Evolutionary conservation across 2,329 filamentous ascomycete genomes (phyloP).

Genomic region (Beauveria medogensis): DNA sequence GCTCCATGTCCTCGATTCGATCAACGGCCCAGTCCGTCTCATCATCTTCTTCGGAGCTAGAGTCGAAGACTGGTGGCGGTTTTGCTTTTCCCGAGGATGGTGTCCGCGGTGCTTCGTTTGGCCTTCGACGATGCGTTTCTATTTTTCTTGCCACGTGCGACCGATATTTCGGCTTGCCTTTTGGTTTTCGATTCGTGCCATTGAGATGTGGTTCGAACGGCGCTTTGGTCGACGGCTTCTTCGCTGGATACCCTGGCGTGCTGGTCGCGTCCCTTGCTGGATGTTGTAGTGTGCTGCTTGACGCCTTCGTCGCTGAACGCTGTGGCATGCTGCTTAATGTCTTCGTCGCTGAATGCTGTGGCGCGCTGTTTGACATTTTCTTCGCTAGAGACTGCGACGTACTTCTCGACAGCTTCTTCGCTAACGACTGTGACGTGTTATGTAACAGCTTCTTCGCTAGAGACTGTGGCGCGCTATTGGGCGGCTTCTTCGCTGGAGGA

Average conservation of each 20-base stretch:
- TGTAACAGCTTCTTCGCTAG: background rate
- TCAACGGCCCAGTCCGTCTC: conserved; percentile 35
- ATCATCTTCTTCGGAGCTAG: conserved; percentile 11
- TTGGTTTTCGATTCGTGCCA: background rate
- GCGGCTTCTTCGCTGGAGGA: background rate
- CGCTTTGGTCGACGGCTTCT: background rate
- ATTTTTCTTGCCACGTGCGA: background rate
- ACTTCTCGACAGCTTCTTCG: background rate
- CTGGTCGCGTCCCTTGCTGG: background rate
- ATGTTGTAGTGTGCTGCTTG: background rate
- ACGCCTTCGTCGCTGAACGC: too few species aligned
- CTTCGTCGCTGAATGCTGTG: too few species aligned
- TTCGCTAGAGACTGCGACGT: too few species aligned
- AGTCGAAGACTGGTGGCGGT: background rate
- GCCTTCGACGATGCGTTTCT: background rate
- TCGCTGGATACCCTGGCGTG: background rate
- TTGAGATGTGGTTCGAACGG: too few species aligned
- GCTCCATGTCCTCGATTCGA: conserved; percentile 33
- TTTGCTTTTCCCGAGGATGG: background rate
- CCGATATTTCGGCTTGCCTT: background rate
- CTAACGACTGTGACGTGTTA: background rate
- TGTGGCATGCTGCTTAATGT: too few species aligned
- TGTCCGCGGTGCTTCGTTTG: background rate
- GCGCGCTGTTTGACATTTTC: too few species aligned
- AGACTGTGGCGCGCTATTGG: background rate